These are phyloP conservation scores for Beta corolliflora DNA, from an alignment of 179 eudicot genomes.

Conservation along the genomic window DNA sequence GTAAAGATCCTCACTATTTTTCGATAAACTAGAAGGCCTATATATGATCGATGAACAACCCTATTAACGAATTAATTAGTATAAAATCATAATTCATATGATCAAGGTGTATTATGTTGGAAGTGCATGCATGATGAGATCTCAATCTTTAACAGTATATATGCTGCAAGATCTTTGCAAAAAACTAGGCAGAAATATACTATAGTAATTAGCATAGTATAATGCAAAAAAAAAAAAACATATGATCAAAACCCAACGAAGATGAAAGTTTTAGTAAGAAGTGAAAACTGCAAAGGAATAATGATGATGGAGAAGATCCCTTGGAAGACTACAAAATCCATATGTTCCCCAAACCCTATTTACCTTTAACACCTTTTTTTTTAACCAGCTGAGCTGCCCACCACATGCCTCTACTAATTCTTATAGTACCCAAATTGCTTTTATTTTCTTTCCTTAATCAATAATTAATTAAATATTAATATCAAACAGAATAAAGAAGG, in stretches of 20 bases:
- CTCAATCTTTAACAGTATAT: not conserved
- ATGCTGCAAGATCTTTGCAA: constrained; percentile 20
- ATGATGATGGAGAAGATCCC: constrained; percentile 55
- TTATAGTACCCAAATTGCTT: not conserved
- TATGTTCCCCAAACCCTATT: constrained; percentile 34
- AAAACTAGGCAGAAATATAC: constrained; percentile 16
- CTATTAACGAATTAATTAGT: not conserved
- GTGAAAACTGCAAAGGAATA: constrained; percentile 32
- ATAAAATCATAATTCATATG: not conserved
- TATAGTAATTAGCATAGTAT: not conserved
- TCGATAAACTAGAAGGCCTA: no score
- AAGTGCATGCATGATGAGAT: constrained; percentile 7
- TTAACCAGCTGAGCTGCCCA: not conserved
- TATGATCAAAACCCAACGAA: constrained; percentile 18
- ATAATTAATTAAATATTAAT: no score
- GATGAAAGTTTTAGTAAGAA: constrained; percentile 35
- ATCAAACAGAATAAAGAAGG: no score
- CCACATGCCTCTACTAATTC: constrained; percentile 17
- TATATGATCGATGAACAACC: no score
- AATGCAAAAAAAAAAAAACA: not conserved
- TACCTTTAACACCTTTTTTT: not conserved
- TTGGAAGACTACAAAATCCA: constrained; percentile 65
- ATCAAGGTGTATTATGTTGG: constrained; percentile 19
- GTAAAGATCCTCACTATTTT: no score
- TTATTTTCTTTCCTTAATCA: not conserved